A percentile compares a stretch with the other conserved stretches of the same genome.
Conservation (phyloP, 2,329 filamentous ascomycete genomes). For the Aspergillus costaricaensis region DNA sequence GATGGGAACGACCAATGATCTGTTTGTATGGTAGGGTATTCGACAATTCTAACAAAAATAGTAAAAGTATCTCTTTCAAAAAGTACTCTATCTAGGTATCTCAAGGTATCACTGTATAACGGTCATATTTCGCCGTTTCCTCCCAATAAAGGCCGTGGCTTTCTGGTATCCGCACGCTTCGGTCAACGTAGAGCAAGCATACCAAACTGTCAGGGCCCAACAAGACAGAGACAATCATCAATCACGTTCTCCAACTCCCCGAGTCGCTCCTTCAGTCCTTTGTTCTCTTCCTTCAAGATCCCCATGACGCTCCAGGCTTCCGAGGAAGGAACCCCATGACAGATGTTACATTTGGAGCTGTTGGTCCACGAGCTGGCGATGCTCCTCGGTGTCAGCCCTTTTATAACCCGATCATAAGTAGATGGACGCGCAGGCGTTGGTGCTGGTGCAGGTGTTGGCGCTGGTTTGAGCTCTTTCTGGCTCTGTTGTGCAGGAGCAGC, state of each 20-base stretch:
- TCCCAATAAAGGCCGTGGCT: not conserved
- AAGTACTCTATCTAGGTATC: not conserved
- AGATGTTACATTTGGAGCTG: conserved; percentile 42
- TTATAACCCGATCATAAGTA: conserved; percentile 47
- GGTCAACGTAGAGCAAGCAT: not conserved
- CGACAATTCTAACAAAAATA: not conserved
- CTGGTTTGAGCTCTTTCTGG: conserved; percentile 32
- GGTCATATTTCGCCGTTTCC: not conserved
- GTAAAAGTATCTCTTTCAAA: not conserved
- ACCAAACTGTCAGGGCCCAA: conserved; percentile 36
- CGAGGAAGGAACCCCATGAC: conserved; percentile 42
- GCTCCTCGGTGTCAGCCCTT: conserved; percentile 41
- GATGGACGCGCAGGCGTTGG: conserved; percentile 32
- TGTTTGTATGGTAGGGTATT: not conserved
- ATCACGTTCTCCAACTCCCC: conserved; percentile 56
- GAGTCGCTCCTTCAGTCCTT: conserved; percentile 54
- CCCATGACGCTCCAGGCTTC: conserved; percentile 58
- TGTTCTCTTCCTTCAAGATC: conserved; percentile 58
- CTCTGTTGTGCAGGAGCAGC: conserved; percentile 35
- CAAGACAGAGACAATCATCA: conserved; percentile 59
- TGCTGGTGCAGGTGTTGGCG: not conserved
- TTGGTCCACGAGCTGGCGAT: conserved; percentile 35
- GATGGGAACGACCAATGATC: not conserved
- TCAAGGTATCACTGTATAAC: conserved; percentile 13
- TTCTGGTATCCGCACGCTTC: not conserved